A percentile compares a stretch with the other conserved stretches of the same genome.
phyloP scores from a whole-genome alignment of 2,329 filamentous ascomycete genomes.

The Periglandula ipomoeae region DNA sequence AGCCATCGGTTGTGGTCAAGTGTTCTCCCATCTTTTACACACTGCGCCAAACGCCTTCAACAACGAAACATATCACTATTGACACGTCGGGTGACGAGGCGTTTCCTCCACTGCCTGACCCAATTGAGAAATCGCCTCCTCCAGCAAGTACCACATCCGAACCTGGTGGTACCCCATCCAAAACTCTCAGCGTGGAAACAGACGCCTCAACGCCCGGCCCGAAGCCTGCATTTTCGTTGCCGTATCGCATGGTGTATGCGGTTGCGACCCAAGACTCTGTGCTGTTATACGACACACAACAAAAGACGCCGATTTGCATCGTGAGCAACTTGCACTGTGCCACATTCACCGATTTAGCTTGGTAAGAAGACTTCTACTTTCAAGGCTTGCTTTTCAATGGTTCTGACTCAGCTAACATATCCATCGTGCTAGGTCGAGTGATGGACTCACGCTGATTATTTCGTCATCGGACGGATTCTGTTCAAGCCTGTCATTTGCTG shows the following conservation, averaged over 20 bases:
- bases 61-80: constrained; percentile 84
- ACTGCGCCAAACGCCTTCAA: constrained; percentile 55
- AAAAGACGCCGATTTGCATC: constrained; percentile 84
- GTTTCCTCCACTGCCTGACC: constrained; percentile 76
- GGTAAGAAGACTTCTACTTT: constrained; percentile 47
- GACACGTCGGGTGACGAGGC: constrained; percentile 84
- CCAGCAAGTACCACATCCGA: constrained; percentile 44
- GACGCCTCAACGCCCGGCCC: constrained; percentile 46
- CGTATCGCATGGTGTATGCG: constrained; percentile 92
- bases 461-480: constrained; percentile 99
- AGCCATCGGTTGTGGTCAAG: constrained; percentile 89
- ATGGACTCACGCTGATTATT: constrained; percentile 61
- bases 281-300: constrained; percentile 92
- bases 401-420: constrained; percentile 17
- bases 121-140: constrained; percentile 55
- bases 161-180: constrained; percentile 41
- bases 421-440: constrained; percentile 32
- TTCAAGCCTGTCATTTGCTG: constrained; percentile 75
- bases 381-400: neutral
- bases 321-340: constrained; percentile 97
- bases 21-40: constrained; percentile 89
- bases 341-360: constrained; percentile 92
- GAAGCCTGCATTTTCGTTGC: constrained; percentile 68
- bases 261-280: constrained; percentile 96
- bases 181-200: constrained; percentile 32